These are phyloP conservation scores for Xylariaceae sp. DNA, from an alignment of 2,329 filamentous ascomycete genomes.

Conservation along the genomic window DNA sequence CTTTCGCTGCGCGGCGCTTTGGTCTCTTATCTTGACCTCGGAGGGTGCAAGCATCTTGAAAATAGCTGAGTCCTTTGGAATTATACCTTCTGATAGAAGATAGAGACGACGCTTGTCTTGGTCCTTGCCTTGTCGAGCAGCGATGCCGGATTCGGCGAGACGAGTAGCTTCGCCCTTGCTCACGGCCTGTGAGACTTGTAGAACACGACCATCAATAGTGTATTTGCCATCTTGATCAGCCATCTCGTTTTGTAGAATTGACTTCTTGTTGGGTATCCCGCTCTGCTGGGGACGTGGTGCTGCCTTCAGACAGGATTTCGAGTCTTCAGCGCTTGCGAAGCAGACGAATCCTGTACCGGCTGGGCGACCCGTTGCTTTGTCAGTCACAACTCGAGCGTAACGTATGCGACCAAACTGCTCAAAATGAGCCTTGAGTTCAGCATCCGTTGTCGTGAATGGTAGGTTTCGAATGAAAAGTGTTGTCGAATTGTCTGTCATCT, in stretches of 20 bases:
- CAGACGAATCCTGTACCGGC: slow-evolving; percentile 94
- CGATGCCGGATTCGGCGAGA: slow-evolving; percentile 68
- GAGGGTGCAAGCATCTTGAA: slow-evolving; percentile 71
- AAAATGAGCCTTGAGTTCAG: slow-evolving; percentile 80
- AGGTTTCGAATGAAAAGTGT: slow-evolving; percentile 93
- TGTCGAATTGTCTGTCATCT: slow-evolving; percentile 60
- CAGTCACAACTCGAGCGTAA: slow-evolving; percentile 88
- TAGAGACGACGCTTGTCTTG: slow-evolving; percentile 90
- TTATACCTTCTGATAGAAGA: slow-evolving; percentile 80
- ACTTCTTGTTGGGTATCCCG: slow-evolving; percentile 60
- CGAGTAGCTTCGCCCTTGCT: slow-evolving; percentile 74
- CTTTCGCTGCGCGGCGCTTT: slow-evolving; percentile 82
- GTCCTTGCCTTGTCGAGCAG: slow-evolving; percentile 59
- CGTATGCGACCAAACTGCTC: slow-evolving; percentile 80
- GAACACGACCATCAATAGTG: slow-evolving; percentile 82
- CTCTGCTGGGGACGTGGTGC: slow-evolving; percentile 60
- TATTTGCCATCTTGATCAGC: slow-evolving; percentile 80
- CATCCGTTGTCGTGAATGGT: slow-evolving; percentile 82
- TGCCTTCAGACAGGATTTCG: slow-evolving; percentile 67
- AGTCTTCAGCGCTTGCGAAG: slow-evolving; percentile 76
- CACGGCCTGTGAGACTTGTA: slow-evolving; percentile 82
- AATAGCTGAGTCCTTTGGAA: slow-evolving; percentile 71
- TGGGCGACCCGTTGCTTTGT: slow-evolving; percentile 78
- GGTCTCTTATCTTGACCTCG: slow-evolving; percentile 83
- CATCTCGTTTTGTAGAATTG: slow-evolving; percentile 81